Conservation (phyloP, 2,329 filamentous ascomycete genomes). For the Parastagonospora avenae region DNA sequence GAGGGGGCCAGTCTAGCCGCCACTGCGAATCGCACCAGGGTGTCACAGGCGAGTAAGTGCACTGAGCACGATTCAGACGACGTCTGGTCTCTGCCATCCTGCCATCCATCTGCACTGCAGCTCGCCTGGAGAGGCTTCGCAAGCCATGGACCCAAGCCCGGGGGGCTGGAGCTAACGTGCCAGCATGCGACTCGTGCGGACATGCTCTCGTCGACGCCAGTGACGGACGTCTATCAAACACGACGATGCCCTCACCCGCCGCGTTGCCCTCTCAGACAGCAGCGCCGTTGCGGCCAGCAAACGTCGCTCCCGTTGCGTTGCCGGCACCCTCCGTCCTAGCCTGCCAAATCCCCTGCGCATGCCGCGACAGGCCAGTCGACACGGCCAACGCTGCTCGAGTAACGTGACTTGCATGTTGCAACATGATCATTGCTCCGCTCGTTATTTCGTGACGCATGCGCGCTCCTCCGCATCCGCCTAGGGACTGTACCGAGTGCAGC, state of each 20-base stretch:
- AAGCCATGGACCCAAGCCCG: conserved; percentile 36
- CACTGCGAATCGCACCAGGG: conserved; percentile 9
- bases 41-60: conserved; percentile 25
- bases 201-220: conserved; percentile 14
- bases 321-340: background rate
- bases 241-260: conserved; percentile 7
- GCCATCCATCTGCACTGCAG: background rate
- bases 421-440: conserved; percentile 4
- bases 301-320: conserved; percentile 22
- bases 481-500: conserved; percentile 6
- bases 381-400: conserved; percentile 3
- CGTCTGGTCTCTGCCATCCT: background rate
- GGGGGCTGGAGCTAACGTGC: conserved; percentile 19
- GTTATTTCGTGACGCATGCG: conserved; percentile 24
- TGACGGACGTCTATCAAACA: conserved; percentile 20
- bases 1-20: background rate
- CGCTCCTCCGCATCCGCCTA: conserved; percentile 22
- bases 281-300: conserved; percentile 27
- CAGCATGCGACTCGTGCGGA: conserved; percentile 28
- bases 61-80: conserved; percentile 20
- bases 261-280: conserved; percentile 3
- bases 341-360: background rate
- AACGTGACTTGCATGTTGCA: conserved; percentile 14
- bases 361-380: background rate
- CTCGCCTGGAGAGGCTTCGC: conserved; percentile 11